A percentile compares a stretch with the other conserved stretches of the same genome.
Evolutionary conservation across 495 filamentous ascomycete species (phyloP).

Genomic region (Jackrogersella minutella): DNA sequence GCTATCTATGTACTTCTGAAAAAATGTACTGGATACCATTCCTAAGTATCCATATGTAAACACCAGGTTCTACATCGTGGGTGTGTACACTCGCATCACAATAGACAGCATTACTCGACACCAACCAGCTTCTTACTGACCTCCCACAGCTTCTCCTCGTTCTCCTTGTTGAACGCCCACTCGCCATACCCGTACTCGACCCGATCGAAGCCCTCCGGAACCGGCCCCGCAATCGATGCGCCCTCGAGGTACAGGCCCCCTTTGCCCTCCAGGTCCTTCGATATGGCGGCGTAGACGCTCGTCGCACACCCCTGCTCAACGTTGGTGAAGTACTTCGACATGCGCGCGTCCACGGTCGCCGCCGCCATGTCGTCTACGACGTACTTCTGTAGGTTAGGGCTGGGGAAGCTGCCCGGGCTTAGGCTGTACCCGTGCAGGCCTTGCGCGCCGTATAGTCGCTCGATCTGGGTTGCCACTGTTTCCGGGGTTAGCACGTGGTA

Average conservation of each 20-base stretch:
- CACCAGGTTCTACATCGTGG: too few species aligned
- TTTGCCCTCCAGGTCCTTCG: conserved; percentile 47
- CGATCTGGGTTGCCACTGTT: conserved; percentile 41
- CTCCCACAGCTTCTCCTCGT: conserved; percentile 49
- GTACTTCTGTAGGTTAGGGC: conserved; percentile 31
- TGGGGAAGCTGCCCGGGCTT: conserved; percentile 28
- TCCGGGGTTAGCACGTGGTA: conserved; percentile 3
- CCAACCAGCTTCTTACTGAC: conserved; percentile 49
- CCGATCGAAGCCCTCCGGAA: neutral
- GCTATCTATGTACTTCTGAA: too few species aligned
- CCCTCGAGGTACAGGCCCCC: conserved; percentile 58
- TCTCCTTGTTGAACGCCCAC: conserved; percentile 48
- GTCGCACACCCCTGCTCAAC: conserved; percentile 59
- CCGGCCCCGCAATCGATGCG: conserved; percentile 22
- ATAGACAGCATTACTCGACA: conserved; percentile 14
- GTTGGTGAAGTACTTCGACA: conserved; percentile 36
- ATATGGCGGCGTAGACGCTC: conserved; percentile 56
- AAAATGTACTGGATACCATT: too few species aligned
- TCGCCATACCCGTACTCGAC: conserved; percentile 37
- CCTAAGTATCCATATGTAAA: too few species aligned
- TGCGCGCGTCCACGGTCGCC: conserved; percentile 30
- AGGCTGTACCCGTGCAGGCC: conserved; percentile 41
- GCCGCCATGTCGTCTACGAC: conserved; percentile 45
- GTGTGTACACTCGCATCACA: neutral
- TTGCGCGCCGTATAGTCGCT: conserved; percentile 33